Conservation (phyloP, 108 stramenopile genomes). For the Nitzschia sp. region DNA sequence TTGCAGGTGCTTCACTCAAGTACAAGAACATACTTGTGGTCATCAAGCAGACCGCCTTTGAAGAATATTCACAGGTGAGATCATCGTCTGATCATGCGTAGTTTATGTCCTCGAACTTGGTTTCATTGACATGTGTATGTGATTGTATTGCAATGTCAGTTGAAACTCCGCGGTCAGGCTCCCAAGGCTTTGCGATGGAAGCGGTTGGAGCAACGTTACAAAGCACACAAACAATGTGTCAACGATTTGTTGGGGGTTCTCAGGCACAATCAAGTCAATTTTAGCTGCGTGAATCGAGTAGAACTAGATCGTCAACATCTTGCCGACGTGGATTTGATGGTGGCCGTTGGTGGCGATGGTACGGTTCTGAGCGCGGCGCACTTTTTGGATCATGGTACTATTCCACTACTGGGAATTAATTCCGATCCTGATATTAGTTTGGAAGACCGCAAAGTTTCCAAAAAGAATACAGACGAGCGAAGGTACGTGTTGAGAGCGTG, state of each 20-base stretch:
- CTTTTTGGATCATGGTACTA: slow-evolving; percentile 87
- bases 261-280: slow-evolving; percentile 70
- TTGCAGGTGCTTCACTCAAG: slow-evolving; percentile 27
- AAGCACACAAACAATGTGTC: slow-evolving; percentile 89
- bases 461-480: slow-evolving; percentile 86
- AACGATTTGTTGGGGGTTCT: slow-evolving; percentile 63
- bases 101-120: no score
- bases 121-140: no score
- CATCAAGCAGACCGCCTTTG: slow-evolving; percentile 96
- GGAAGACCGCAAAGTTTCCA: slow-evolving; percentile 52
- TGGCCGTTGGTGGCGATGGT: slow-evolving; percentile 96
- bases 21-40: slow-evolving; percentile 84
- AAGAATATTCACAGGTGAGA: slow-evolving; percentile 62
- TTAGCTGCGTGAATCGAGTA: slow-evolving; percentile 87
- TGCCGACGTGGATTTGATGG: slow-evolving; percentile 86
- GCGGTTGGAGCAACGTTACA: slow-evolving; percentile 85
- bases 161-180: slow-evolving; percentile 93
- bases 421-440: slow-evolving; percentile 67
- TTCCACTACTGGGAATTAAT: slow-evolving; percentile 81
- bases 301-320: slow-evolving; percentile 94
- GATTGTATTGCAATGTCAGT: not conserved
- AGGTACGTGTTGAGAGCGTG: slow-evolving; percentile 26
- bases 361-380: slow-evolving; percentile 87
- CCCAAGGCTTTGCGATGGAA: slow-evolving; percentile 95
- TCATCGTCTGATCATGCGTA: no score